phyloP scores from a whole-genome alignment of 257 asterid species.

The Solanum pinnatisectum region DNA sequence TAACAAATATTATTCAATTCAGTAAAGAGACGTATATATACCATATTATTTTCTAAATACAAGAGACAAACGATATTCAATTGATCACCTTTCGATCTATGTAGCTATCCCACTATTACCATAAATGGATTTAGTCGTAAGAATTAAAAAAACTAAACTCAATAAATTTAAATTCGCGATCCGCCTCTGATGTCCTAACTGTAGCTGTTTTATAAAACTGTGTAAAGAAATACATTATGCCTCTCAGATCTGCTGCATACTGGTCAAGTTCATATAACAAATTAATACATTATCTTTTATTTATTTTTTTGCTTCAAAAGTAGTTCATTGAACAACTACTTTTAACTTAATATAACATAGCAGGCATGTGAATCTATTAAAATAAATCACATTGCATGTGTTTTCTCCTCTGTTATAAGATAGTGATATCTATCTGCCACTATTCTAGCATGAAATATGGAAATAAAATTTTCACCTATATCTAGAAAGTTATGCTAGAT shows the following conservation, averaged over 20 bases:
- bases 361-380: background rate
- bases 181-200: no score
- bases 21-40: background rate
- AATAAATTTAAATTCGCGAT: background rate
- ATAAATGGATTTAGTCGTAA: background rate
- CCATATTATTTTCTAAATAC: background rate
- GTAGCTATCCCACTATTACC: background rate
- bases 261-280: background rate
- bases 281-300: background rate
- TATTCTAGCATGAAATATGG: background rate
- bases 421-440: background rate
- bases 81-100: background rate
- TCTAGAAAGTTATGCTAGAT: background rate
- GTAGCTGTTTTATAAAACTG: background rate
- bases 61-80: background rate
- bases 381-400: slow-evolving; percentile 5
- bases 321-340: background rate
- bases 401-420: slow-evolving; percentile 1
- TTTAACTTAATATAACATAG: background rate
- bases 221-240: background rate
- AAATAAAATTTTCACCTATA: background rate
- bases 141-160: background rate
- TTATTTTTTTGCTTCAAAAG: background rate
- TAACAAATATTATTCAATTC: background rate
- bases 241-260: background rate